Base-by-base conservation (phyloP, 2,329 filamentous ascomycete species). In the Epichloe amarillans region DNA sequence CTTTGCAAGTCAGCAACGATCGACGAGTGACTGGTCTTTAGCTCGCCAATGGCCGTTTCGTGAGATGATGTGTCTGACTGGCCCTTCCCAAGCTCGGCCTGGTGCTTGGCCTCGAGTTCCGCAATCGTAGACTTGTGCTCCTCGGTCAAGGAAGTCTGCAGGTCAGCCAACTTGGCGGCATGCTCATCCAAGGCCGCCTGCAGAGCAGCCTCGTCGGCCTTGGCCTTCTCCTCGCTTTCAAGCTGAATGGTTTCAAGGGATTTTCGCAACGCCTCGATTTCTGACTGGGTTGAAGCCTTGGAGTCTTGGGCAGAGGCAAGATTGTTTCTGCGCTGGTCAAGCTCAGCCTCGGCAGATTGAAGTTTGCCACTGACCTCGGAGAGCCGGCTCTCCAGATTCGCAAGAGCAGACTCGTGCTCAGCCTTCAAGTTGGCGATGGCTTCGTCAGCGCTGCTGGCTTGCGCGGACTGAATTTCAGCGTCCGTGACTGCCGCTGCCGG, bases 101-200 rank as follows among this genome's bases (percentile, higher is more conserved):
- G 68, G 55, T 82, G 75, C 55, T 75, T 72, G n/a, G 69, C 64
- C 60, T 80, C 72, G 44, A 82, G 63, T 4, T 71, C 71, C 41
- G 72, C 66, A 12, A 81, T 58, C 12, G 63, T 60, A 41, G 71
- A 63, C 44, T 71, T 62, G 55, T 82, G 76, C 59, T 82, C 69
- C 26, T 74, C 69, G 17, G 68, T 64, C 6, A 81, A 62, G 0
- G 71, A 68, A 41, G 67, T 62, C 58, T 74, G 71, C n/a, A 82
- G 61, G 50, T 71, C 69, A 52, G 73, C 70, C 7, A 82, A 63
- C 59, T 75, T 73, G 43, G 66, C 57, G 19, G 69, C 62, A 44
- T 79, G 73, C n/a, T 76, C 73, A 21, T 73, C 68, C 33, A 66
- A 59, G 2, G 72, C 70, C 51, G 64, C 61, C 46, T 66, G 61